A percentile compares a stretch with the other conserved stretches of the same genome.
Conservation (phyloP, 1,284 basidiomycete species). For the Bondarzewia mesenterica region DNA sequence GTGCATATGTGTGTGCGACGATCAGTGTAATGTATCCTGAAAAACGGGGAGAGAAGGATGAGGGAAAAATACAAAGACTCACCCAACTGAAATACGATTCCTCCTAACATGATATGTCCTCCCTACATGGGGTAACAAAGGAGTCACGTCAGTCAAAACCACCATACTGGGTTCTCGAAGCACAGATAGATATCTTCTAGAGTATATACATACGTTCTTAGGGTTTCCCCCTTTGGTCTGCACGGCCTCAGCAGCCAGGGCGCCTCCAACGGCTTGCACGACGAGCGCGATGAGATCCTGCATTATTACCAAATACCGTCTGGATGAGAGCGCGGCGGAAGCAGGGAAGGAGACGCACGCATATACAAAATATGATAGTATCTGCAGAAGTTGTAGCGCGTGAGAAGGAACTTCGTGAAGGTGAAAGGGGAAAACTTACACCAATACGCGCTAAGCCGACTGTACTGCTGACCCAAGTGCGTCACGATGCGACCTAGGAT, state of each 20-base stretch:
- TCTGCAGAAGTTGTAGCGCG: not conserved
- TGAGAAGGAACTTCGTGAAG: not conserved
- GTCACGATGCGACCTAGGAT: constrained; percentile 35
- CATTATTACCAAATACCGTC: not conserved
- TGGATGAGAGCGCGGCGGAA: too few species aligned
- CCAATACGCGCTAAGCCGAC: constrained; percentile 28
- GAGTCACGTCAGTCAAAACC: too few species aligned
- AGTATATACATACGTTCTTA: not conserved
- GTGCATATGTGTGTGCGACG: too few species aligned
- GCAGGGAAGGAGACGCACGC: not conserved
- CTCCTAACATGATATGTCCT: constrained; percentile 38
- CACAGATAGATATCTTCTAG: not conserved
- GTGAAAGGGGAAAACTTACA: constrained; percentile 9
- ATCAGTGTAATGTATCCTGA: too few species aligned
- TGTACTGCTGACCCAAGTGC: constrained; percentile 32
- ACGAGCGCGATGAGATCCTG: constrained; percentile 29
- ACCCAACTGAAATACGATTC: constrained; percentile 31
- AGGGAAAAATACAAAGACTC: not conserved
- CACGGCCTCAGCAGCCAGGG: constrained; percentile 6
- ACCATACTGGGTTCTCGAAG: not conserved
- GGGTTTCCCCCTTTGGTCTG: not conserved
- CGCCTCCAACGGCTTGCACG: constrained; percentile 33
- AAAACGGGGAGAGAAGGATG: too few species aligned
- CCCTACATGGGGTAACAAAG: constrained; percentile 18
- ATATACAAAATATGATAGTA: constrained; percentile 1